Evolutionary conservation across 1,139 yeast genomes (phyloP), one percentile per base, ranked within the genome.

Genomic region (Pichia kudriavzevii): DNA sequence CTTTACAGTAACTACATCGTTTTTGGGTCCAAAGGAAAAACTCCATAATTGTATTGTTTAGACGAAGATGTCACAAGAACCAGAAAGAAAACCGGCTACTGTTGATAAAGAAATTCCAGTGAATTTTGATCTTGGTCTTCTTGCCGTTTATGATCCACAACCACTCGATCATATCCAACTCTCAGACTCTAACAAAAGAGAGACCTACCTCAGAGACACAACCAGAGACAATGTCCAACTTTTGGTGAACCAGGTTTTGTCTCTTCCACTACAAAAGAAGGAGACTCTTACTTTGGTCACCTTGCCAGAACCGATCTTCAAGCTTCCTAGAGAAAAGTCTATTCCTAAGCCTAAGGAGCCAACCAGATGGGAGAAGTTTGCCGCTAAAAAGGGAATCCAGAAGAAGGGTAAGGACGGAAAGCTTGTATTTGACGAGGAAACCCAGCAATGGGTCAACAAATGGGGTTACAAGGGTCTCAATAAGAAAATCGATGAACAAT

Each of bases 381-480:
- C 99, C 43, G 81, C 82, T 40, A 82, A 76, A 69, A 93, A 93
- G 67, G 97, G 97, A 50, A 93, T 93, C 58, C 71, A 81, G 62
- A 72, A 94, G 60, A 87, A 84, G 68, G 83, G 84, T 46, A 87
- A 79, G 60, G 81, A 84, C 25, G 96, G 95, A 34, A 91, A 85
- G 64, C 68, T 80, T 74, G 88, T 84, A 2, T 93, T 66, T 52
- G 95, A 91, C 58, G 97, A 93, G 60, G 93, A 72, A 30, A 64
- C 73, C 20, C 91, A 91, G 34, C 88, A 87, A 61, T 93, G 98
- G 98, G 95, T 81, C 42, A 93, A 94, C 50, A 88, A 87, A 61
- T 93, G 98, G 98, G 99, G 99, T 41, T 91, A 80, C 66, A 79
- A 82, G 49, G 98, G 98, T 53, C 75, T 75, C 60, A 91, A 91